Evolutionary conservation across 495 filamentous ascomycete genomes (phyloP), one percentile per base, ranked within the genome.

Genomic region (Durotheca rogersii): DNA sequence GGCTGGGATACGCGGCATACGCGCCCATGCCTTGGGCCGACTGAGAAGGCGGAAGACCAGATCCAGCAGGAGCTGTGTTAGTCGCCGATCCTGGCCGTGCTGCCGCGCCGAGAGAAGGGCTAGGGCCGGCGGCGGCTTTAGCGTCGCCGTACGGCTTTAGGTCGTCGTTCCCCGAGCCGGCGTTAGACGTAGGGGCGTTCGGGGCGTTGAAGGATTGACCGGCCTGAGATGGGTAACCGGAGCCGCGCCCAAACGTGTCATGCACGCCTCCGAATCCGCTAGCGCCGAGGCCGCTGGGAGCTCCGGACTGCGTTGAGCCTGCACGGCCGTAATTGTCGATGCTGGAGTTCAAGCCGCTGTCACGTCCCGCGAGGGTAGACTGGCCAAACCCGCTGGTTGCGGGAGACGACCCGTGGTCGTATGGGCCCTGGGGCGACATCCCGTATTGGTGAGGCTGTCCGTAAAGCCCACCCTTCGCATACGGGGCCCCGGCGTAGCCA

Each of bases 81-180:
- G 86, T 84, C 10, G 90, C 89, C 23, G 90, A 95, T 14, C 88
- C 89, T 11, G 90, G 90, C 47, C 90, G 86, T 23, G 80, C 82
- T 27, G 88, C 85, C 60, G 88, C 86, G 20, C 81, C 83, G 19
- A 95, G 80, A 5, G 89, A 89, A 20, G 90, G 90, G 68, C 89
- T 94, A 2, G 90, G 90, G 4, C 88, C 89, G 32, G 79, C 77
- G 25, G 82, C 72, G 60, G 67, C 58, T 72, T 94, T 93, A 44
- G 83, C 73, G 17, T 77, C 67, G 20, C 88, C 85, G 29, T 85
- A 85, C 12, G 82, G 81, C 75, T 95, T 95, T 62, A 91, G 70
- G 1, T 86, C 72, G 58, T 95, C 89, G 41, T 84, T 83, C 1
- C 58, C 67, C 3, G 70, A 61, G 40, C 74, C 76, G 16, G 71